Evolutionary conservation across 2,329 filamentous ascomycete species (phyloP).

Genomic region (Venturia effusa): DNA sequence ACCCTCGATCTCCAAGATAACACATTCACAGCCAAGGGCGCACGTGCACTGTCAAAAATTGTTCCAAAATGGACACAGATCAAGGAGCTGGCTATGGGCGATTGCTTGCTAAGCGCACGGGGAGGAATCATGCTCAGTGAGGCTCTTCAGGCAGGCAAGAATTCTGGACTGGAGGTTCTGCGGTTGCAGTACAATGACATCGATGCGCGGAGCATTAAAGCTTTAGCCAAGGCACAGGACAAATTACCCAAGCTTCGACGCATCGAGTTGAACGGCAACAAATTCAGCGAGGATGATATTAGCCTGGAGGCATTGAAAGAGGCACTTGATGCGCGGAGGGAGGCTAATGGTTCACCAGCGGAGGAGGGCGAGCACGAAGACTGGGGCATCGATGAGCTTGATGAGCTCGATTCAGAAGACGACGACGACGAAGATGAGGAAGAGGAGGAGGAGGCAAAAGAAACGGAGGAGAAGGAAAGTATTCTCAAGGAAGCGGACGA

Average conservation of each 20-base stretch:
- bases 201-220: slow-evolving; percentile 61
- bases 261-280: slow-evolving; percentile 93
- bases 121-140: slow-evolving; percentile 64
- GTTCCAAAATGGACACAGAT: slow-evolving; percentile 64
- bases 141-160: slow-evolving; percentile 64
- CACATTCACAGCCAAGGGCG: slow-evolving; percentile 78
- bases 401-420: slow-evolving; percentile 79
- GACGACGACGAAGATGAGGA: slow-evolving; percentile 62
- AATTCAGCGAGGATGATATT: slow-evolving; percentile 76
- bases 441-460: slow-evolving; percentile 58
- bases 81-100: slow-evolving; percentile 76
- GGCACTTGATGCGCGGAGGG: slow-evolving; percentile 62
- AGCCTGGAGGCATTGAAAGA: slow-evolving; percentile 57
- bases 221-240: slow-evolving; percentile 57
- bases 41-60: slow-evolving; percentile 65
- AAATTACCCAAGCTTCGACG: slow-evolving; percentile 64
- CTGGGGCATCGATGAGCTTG: slow-evolving; percentile 47
- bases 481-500: slow-evolving; percentile 57
- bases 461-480: slow-evolving; percentile 43
- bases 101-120: slow-evolving; percentile 71
- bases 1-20: slow-evolving; percentile 93
- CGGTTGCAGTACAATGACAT: slow-evolving; percentile 94
- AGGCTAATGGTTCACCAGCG: slow-evolving; percentile 31
- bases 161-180: slow-evolving; percentile 68
- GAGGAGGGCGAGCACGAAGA: slow-evolving; percentile 45